A percentile compares a stretch with the other conserved stretches of the same genome.
phyloP scores from a whole-genome alignment of 1,284 basidiomycete genomes.

The Termitomyces sp. region DNA sequence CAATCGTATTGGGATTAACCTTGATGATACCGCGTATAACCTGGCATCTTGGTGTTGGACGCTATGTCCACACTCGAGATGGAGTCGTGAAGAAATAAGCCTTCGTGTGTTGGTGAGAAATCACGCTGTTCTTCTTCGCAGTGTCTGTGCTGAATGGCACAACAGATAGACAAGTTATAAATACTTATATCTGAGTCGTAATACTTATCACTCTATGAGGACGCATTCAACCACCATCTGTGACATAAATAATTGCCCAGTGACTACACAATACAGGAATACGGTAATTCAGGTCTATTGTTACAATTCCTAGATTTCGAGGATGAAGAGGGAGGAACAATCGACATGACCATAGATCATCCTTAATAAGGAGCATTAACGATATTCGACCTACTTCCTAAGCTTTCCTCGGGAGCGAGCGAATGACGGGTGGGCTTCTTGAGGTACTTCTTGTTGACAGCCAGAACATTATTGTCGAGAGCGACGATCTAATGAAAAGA shows the following conservation, averaged over 20 bases:
- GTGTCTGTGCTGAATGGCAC: neutral
- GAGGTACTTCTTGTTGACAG: constrained; percentile 90
- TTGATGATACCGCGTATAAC: constrained; percentile 62
- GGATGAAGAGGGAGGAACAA: constrained; percentile 6
- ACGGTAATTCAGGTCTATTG: constrained; percentile 13
- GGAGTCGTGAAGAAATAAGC: constrained; percentile 25
- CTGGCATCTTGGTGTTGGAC: constrained; percentile 69
- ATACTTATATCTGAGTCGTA: neutral
- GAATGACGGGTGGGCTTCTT: constrained; percentile 83
- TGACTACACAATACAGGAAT: constrained; percentile 12
- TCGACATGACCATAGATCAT: constrained; percentile 15
- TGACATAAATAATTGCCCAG: constrained; percentile 5
- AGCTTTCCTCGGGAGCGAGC: constrained; percentile 48
- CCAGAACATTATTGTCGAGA: constrained; percentile 89
- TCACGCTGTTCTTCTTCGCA: neutral
- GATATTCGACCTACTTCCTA: constrained; percentile 54
- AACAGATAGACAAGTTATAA: neutral
- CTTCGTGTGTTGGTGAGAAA: neutral
- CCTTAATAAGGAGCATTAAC: constrained; percentile 67
- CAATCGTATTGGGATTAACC: constrained; percentile 56
- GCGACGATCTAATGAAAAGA: constrained; percentile 73
- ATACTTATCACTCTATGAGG: neutral
- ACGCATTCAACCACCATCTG: neutral
- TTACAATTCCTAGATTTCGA: constrained; percentile 15
- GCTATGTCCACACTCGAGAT: constrained; percentile 66